Base-by-base conservation (phyloP, 2,329 filamentous ascomycete genomes). In the Ampelomyces quisqualis region DNA sequence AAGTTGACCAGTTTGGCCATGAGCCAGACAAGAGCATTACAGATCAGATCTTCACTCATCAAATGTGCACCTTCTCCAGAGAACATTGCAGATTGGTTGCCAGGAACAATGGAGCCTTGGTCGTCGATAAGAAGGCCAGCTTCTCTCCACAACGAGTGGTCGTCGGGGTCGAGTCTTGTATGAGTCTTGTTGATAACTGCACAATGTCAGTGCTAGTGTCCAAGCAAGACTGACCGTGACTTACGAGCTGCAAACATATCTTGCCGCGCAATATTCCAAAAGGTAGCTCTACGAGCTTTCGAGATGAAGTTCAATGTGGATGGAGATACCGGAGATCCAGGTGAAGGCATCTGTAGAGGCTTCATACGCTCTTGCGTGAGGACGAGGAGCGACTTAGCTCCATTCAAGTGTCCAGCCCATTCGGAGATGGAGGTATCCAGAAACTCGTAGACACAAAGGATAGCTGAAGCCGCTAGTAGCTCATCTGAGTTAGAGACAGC, bases 201-300 rank as follows among this genome's bases (percentile, higher is more conserved):
- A 20, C 20, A 14, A 3, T 27, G 37, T 62, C 37, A 53, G 49
- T 28, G 20, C 4, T 15, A 14, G 15, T 5, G 8, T 14, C 7
- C 7, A 28, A 18, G 10, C 6, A 9, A 7, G 32, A n/a, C n/a
- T 27, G 9, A 11, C 3, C 4, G 7, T 7, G 10, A 68, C 73
- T 67, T 62, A 75, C 78, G 83, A 37, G 81, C 81, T 55, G 79
- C 77, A 20, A 84, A 68, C 67, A 84, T 81, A 50, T 85, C 81
- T 53, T 85, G 81, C 17, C 81, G 71, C 11, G 81, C 81, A 59
- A 84, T 81, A 49, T 83, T 84, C 81, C 81, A 85, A 57, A 85
- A 85, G 0, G 79, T 80, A 5, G 81, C 80, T 58, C 70, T 74
- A 14, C 80, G 73, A 8, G 73, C 78, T 56, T 77, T 76, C 3